Evolutionary conservation across 1,284 basidiomycete genomes (phyloP).

Genomic region (Fistulina hepatica): DNA sequence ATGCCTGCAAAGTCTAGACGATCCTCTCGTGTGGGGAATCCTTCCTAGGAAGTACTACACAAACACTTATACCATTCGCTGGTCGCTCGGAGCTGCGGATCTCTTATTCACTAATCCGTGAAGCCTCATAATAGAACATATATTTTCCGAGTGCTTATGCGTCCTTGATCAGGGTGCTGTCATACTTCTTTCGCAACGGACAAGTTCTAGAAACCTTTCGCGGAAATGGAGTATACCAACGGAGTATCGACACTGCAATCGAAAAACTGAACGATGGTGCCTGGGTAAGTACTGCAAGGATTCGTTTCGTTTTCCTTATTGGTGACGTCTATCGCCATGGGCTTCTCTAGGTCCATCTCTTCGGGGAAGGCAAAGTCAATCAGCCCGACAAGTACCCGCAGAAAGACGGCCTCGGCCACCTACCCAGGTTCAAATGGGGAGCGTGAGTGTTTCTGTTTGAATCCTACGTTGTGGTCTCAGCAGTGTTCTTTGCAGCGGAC

Average conservation of each 20-base stretch:
- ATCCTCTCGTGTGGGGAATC: conserved; percentile 74
- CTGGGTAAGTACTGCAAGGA: conserved; percentile 53
- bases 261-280: conserved; percentile 67
- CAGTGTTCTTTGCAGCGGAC: conserved; percentile 39
- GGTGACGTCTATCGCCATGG: conserved; percentile 5
- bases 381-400: conserved; percentile 50
- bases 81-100: conserved; percentile 86
- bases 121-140: conserved; percentile 3
- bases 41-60: conserved; percentile 59
- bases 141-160: conserved; percentile 6
- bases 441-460: conserved; percentile 46
- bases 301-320: conserved; percentile 5
- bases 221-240: conserved; percentile 84
- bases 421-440: conserved; percentile 94
- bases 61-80: conserved; percentile 54
- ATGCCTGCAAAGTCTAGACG: conserved; percentile 45
- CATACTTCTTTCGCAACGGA: conserved; percentile 78
- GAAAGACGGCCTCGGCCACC: conserved; percentile 25
- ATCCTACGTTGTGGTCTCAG: conserved; percentile 1
- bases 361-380: conserved; percentile 88
- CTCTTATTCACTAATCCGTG: conserved; percentile 91
- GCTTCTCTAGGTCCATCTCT: conserved; percentile 71
- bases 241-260: conserved; percentile 76
- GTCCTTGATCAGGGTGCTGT: conserved; percentile 42
- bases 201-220: conserved; percentile 93